phyloP scores from a whole-genome alignment of 192 early-diverging fungal species.

The Entrophospora sp. region DNA sequence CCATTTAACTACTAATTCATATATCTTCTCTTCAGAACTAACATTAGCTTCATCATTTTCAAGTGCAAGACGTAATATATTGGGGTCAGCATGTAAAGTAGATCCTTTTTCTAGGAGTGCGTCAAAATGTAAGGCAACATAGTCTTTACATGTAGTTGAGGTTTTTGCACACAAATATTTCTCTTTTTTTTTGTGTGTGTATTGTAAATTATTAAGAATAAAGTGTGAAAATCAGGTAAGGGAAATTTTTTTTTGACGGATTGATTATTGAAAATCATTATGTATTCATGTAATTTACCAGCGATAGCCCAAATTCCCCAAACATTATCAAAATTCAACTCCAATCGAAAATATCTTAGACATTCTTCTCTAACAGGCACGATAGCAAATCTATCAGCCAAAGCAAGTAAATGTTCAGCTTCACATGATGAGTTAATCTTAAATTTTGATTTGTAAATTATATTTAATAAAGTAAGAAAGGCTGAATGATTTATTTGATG shows the following conservation, averaged over 20 bases:
- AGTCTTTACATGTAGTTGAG: constrained; percentile 20
- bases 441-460: neutral
- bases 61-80: constrained; percentile 21
- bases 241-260: too few species aligned
- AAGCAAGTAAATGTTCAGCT: constrained; percentile 19
- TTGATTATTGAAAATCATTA: neutral
- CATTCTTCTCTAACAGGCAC: constrained; percentile 19
- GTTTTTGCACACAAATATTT: constrained; percentile 25
- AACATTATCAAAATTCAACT: constrained; percentile 21
- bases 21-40: constrained; percentile 22
- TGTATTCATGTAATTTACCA: constrained; percentile 15
- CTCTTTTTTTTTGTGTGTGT: neutral
- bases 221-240: neutral
- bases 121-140: constrained; percentile 17
- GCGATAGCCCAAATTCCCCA: constrained; percentile 31
- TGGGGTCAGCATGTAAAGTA: constrained; percentile 22
- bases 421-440: constrained; percentile 13
- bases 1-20: constrained; percentile 24
- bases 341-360: constrained; percentile 22
- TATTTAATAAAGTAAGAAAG: constrained; percentile 2
- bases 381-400: constrained; percentile 29
- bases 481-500: constrained; percentile 16
- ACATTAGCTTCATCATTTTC: constrained; percentile 26
- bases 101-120: constrained; percentile 17
- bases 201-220: neutral